These are phyloP conservation scores for Colletotrichum melonis DNA, from an alignment of 2,329 filamentous ascomycete genomes.

Conservation along the genomic window DNA sequence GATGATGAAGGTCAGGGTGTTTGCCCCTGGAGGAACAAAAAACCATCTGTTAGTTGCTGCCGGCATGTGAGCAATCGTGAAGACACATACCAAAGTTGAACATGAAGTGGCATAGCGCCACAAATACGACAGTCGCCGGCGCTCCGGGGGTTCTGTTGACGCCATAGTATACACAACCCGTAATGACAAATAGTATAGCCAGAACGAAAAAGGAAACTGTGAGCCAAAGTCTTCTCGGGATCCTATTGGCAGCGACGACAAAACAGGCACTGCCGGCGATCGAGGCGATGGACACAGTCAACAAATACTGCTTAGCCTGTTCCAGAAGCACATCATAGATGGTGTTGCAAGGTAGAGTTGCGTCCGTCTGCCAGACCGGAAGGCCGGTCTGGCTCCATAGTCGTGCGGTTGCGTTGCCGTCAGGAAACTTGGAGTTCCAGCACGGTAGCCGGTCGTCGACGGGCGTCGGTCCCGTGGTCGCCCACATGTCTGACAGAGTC, in stretches of 20 bases:
- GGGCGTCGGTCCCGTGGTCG: slow-evolving; percentile 45
- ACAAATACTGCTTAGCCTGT: slow-evolving; percentile 63
- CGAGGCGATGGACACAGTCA: slow-evolving; percentile 63
- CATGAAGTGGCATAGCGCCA: slow-evolving; percentile 64
- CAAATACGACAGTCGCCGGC: slow-evolving; percentile 60
- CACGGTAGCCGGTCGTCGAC: slow-evolving; percentile 55
- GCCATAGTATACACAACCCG: slow-evolving; percentile 61
- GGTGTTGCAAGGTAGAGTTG: slow-evolving; percentile 59
- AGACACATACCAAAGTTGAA: slow-evolving; percentile 64
- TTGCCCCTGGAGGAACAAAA: slow-evolving; percentile 56
- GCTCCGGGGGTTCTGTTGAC: slow-evolving; percentile 54
- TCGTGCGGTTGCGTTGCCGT: slow-evolving; percentile 57
- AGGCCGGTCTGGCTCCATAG: slow-evolving; percentile 52
- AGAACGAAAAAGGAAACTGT: slow-evolving; percentile 60
- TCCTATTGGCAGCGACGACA: slow-evolving; percentile 58
- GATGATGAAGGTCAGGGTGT: slow-evolving; percentile 72
- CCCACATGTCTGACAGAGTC: slow-evolving; percentile 56
- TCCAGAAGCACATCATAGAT: slow-evolving; percentile 64
- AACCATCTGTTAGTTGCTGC: too few relatives aligned
- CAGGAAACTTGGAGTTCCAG: slow-evolving; percentile 57
- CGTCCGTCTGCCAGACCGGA: slow-evolving; percentile 63
- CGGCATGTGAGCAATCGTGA: not conserved
- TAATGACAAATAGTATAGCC: slow-evolving; percentile 59
- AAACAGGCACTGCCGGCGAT: slow-evolving; percentile 62
- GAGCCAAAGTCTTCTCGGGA: slow-evolving; percentile 61